These are phyloP conservation scores for Trichoderma gracile DNA, from an alignment of 2,329 filamentous ascomycete genomes.

Conservation along the genomic window DNA sequence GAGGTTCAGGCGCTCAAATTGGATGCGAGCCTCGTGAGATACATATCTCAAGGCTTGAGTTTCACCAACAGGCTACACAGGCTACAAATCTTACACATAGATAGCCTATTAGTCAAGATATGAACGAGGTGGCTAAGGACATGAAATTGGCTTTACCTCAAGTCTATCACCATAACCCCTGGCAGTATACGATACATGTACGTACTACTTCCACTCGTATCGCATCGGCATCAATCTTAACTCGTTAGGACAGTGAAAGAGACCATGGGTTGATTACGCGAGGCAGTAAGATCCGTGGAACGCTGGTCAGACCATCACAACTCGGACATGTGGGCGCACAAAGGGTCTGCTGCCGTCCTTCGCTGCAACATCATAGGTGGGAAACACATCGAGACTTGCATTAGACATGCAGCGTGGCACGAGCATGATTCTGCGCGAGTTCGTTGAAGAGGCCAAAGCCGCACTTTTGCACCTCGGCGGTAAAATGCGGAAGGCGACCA, in stretches of 20 bases:
- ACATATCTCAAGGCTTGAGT: not conserved
- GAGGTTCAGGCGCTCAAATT: constrained; percentile 1
- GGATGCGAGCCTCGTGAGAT: not conserved
- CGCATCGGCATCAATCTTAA: not conserved
- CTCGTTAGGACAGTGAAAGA: not conserved
- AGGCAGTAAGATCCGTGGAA: not conserved
- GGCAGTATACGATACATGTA: too few species aligned
- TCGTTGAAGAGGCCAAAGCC: not conserved
- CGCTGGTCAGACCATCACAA: not conserved
- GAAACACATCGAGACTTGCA: not conserved
- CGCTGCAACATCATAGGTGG: not conserved
- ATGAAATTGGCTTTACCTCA: not conserved
- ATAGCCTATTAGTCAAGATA: not conserved
- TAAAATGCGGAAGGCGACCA: not conserved
- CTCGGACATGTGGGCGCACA: not conserved
- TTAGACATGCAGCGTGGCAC: not conserved
- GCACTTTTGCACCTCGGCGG: not conserved
- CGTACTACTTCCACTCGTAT: not conserved
- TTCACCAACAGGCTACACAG: not conserved
- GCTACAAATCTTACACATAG: not conserved
- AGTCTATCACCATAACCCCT: not conserved
- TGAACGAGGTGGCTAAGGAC: not conserved
- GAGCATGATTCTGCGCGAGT: not conserved
- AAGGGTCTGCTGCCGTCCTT: not conserved
- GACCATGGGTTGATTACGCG: not conserved